These are phyloP conservation scores for Amaranthus palmeri DNA, from an alignment of 148 eudicot genomes.

Conservation along the genomic window DNA sequence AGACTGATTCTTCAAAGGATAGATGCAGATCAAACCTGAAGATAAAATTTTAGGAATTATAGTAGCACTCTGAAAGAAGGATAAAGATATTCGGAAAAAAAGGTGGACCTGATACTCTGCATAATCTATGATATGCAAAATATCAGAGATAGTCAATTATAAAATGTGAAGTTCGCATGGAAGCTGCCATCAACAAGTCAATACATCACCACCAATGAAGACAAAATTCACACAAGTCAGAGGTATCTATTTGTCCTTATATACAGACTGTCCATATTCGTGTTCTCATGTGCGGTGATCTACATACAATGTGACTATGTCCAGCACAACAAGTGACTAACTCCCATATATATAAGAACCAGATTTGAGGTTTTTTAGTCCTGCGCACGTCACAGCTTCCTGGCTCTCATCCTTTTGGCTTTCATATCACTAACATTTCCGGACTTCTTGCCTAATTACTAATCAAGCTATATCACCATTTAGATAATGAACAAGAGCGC, in stretches of 20 bases:
- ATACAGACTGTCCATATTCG: neutral
- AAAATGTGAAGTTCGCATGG: neutral
- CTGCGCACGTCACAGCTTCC: neutral
- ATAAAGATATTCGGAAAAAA: neutral
- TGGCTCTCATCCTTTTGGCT: neutral
- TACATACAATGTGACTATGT: neutral
- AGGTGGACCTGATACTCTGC: neutral
- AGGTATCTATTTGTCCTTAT: neutral
- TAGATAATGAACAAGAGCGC: neutral
- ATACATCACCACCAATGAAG: neutral
- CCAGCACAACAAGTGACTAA: neutral
- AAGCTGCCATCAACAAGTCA: neutral
- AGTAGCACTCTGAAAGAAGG: neutral
- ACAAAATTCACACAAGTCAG: neutral
- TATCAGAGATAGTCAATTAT: neutral
- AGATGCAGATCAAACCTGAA: constrained; percentile 57
- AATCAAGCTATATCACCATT: neutral
- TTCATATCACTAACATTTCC: neutral
- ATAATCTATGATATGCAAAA: neutral
- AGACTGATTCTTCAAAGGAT: constrained; percentile 85
- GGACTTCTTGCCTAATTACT: neutral
- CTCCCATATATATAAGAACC: neutral
- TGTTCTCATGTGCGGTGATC: neutral
- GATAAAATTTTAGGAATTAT: neutral
- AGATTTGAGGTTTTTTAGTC: neutral